phyloP scores from a whole-genome alignment of 805 yeast genomes.

The Debaryomyces hansenii region DNA sequence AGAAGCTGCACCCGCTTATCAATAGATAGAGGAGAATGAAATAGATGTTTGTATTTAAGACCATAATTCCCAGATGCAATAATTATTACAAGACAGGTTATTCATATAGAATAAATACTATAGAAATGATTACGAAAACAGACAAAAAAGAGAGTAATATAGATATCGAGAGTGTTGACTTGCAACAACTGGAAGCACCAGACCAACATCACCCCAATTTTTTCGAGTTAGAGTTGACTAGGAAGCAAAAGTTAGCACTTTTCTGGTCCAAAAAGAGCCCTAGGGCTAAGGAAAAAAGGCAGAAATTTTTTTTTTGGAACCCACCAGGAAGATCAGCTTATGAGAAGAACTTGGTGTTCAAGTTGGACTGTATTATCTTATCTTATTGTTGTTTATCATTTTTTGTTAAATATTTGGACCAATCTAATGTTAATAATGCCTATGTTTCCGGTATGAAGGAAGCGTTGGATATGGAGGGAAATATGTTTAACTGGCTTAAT shows the following conservation, averaged over 20 bases:
- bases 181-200: too few species aligned
- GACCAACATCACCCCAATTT: too few species aligned
- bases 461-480: constrained; percentile 25
- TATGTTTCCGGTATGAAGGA: constrained; percentile 37
- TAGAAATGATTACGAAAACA: too few species aligned
- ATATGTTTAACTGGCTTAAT: constrained; percentile 24
- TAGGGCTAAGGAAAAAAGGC: not conserved
- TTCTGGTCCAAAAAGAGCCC: constrained; percentile 2
- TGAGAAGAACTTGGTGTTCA: not conserved
- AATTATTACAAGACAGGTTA: too few species aligned
- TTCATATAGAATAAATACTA: too few species aligned
- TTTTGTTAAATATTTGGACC: constrained; percentile 4
- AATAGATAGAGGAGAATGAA: too few species aligned
- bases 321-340: not conserved
- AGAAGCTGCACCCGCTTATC: too few species aligned
- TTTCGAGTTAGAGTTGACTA: constrained; percentile 25
- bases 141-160: too few species aligned
- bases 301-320: constrained; percentile 2
- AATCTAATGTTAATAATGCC: constrained; percentile 13
- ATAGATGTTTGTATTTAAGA: too few species aligned
- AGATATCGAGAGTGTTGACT: too few species aligned
- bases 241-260: not conserved
- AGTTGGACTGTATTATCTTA: constrained; percentile 3
- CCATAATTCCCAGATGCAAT: too few species aligned
- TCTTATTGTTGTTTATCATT: constrained; percentile 2